Percentiles rank a stretch among this genome's conserved stretches.
Conservation (phyloP, 768 basidiomycete genomes). For the Leccinum longicurvipes region DNA sequence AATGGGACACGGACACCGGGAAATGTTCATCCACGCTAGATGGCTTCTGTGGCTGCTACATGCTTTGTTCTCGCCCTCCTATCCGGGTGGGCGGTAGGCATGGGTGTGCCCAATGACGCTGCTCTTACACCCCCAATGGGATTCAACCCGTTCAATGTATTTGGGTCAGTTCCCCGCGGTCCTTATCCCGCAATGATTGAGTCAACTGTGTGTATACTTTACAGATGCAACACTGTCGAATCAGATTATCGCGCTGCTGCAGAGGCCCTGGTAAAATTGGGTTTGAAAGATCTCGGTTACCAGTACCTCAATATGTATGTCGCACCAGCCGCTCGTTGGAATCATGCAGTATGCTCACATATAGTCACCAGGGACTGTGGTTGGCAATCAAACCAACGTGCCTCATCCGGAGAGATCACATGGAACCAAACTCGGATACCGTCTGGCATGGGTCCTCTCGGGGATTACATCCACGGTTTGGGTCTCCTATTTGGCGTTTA, state of each 20-base stretch:
- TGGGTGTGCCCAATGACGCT: constrained; percentile 2
- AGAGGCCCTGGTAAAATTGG: not conserved
- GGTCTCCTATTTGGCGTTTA: constrained; percentile 11
- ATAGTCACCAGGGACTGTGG: constrained; percentile 9
- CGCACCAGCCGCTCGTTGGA: not conserved
- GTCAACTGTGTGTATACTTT: not conserved
- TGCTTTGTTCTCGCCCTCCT: not conserved
- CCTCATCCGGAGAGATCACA: not conserved
- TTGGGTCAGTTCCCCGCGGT: not conserved
- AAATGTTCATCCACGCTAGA: not conserved
- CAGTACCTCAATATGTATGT: constrained; percentile 11
- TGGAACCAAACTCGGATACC: constrained; percentile 11
- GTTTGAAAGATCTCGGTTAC: constrained; percentile 7
- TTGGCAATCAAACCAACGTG: constrained; percentile 7
- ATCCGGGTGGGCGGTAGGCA: not conserved
- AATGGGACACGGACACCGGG: too few species aligned
- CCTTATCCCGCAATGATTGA: not conserved
- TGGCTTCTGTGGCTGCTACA: not conserved
- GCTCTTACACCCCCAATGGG: constrained; percentile 12
- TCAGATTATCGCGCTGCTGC: constrained; percentile 4
- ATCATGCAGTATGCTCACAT: not conserved
- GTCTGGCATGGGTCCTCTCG: constrained; percentile 12
- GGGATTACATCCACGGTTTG: constrained; percentile 5
- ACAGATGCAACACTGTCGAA: constrained; percentile 8
- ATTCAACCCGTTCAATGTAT: constrained; percentile 14